Base-by-base conservation (phyloP, 2,329 filamentous ascomycete genomes). In the Alternaria ventricosa region DNA sequence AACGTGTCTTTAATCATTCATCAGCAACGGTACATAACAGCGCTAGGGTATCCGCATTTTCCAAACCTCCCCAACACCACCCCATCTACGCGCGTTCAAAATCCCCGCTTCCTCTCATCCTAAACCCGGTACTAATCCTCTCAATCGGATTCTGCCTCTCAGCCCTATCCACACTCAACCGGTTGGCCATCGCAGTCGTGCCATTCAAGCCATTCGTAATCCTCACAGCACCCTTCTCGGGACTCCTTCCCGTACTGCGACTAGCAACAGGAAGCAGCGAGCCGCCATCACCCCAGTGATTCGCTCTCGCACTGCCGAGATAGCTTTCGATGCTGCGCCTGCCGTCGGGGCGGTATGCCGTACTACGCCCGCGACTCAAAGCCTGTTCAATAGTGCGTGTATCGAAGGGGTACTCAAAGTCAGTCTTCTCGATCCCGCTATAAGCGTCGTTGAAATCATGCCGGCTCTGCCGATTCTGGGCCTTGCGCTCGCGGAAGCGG, bases 111-210 rank as follows among this genome's bases (percentile, higher is more conserved):
- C 63, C 64, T 8, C 78, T 68, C 53, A 79, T 75, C 25, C 73
- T 68, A 54, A 79, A 79, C 7, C 78, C 78, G 0, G 78, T 79
- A 57, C 71, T 78, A 4, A 71, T 57, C 45, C 75, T 71, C 57
- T 77, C 75, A 5, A 73, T 67, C 4, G 70, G 68, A 7, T 63
- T 65, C 51, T 71, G 62, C 5, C 66, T 61, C 51, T 69, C 70
- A n/a, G 60, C 64, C 5, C 67, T 59, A 33, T 71, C 70, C 9
- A 63, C 65, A 60, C 71, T 74, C 44, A 74, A 25, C 13, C 71
- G 63, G 9, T 65, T 66, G 49, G 53, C 61, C 1, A 64, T 57
- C 0, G 59, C 63, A 9, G 55, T 57, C 49, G 60, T 63, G 18
- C 67, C 69, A 57, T 66, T 54, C 46, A 60, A 33, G 9, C 47